Evolutionary conservation across 108 stramenopile species (phyloP).

Genomic region (Poteriospumella lacustris): DNA sequence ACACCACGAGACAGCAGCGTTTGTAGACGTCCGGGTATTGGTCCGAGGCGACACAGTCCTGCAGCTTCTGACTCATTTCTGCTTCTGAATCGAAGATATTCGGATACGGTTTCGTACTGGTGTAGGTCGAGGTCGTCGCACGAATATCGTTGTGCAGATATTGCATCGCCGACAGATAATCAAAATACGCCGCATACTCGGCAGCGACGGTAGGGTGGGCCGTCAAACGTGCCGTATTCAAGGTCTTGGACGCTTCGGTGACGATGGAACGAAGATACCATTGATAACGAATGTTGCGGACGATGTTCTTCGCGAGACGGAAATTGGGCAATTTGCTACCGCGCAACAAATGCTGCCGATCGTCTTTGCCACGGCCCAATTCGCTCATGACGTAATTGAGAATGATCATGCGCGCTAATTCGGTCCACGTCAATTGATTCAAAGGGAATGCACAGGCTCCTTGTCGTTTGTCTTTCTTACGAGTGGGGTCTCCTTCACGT

Average conservation of each 20-base stretch:
- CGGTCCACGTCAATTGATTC: conserved; percentile 28
- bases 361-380: background rate
- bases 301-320: background rate
- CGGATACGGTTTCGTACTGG: no score
- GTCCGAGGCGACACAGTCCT: no score
- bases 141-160: no score
- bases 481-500: background rate
- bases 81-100: no score
- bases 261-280: background rate
- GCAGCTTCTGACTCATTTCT: no score
- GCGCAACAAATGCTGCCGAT: background rate
- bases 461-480: background rate
- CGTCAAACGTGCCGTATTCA: no score
- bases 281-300: background rate
- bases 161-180: no score
- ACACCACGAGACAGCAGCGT: background rate
- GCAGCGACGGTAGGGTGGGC: no score
- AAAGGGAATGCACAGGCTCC: background rate
- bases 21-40: background rate
- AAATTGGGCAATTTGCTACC: background rate
- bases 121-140: no score
- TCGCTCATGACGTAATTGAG: background rate
- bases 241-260: no score
- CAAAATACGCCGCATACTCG: no score
- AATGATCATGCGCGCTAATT: conserved; percentile 9